Evolutionary conservation across 2,329 filamentous ascomycete species (phyloP), one percentile per base, ranked within the genome.

Genomic region (Calonectria pteridis): DNA sequence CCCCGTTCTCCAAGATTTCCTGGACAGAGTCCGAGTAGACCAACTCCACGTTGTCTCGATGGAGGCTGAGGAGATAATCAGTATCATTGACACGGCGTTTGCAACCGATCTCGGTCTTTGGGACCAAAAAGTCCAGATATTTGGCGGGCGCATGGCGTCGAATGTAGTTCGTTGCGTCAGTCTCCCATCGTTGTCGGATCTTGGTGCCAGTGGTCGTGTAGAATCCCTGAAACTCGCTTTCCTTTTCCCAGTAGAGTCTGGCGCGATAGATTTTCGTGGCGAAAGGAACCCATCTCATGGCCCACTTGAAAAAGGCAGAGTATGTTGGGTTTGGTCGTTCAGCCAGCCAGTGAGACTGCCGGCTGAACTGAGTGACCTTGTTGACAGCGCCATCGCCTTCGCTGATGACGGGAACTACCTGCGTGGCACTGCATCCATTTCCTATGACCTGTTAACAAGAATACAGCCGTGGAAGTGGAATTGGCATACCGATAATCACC

Each of bases 281-380:
- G 0, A 80, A 37, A 1, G 80, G 80, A 67, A 78, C 46, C 74
- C 73, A 80, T 72, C 49, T 79, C 79, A 76, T 82, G 1, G 33
- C 66, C 77, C 62, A 78, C 35, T 70, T 82, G 72, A 78, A 83
- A 29, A 65, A 49, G 50, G 33, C 2, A 0, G 80, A 79, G 51
- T 81, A 81, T 5, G 51, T 59, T 1, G 77, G 73, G 14, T 82
- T 81, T 10, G 73, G 75, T 1, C 78, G 76, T 14, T 81, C 75
- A 0, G 74, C 43, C 0, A 90, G 81, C 81, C 86, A 90, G 72
- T 90, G 88, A 6, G 88, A 81, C 79, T 89, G 87, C 11, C 87
- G 85, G n/a, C 82, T 84, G 75, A 90, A 89, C 63, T 90, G 88
- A 0, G 84, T 86, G 28, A 88, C 80, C 29, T 82, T 84, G 26